Evolutionary conservation across 805 yeast genomes (phyloP).

Genomic region (Schwanniomyces sp.): DNA sequence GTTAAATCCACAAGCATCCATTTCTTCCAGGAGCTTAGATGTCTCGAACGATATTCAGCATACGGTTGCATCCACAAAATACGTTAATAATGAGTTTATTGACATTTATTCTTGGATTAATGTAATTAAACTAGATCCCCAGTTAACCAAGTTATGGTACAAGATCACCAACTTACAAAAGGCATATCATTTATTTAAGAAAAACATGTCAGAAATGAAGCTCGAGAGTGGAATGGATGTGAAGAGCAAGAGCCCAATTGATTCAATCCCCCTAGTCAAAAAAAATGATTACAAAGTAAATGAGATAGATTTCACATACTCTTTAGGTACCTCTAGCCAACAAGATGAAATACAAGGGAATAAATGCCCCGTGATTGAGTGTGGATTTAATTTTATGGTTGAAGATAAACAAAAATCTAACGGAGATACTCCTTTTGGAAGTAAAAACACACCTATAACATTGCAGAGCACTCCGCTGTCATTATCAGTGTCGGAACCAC

Average conservation of each 20-base stretch:
- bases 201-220: constrained; percentile 11
- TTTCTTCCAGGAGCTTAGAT: constrained; percentile 8
- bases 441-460: not conserved
- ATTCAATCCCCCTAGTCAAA: constrained; percentile 2
- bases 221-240: not conserved
- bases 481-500: not conserved
- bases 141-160: constrained; percentile 39
- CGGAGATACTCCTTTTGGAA: not conserved
- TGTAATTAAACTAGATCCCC: constrained; percentile 38
- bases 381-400: constrained; percentile 37
- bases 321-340: constrained; percentile 5
- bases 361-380: constrained; percentile 41
- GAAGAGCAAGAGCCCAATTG: constrained; percentile 1
- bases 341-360: not conserved
- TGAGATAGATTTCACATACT: constrained; percentile 26
- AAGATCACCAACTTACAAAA: constrained; percentile 41
- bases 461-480: not conserved
- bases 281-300: constrained; percentile 14
- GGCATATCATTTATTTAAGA: constrained; percentile 37
- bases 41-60: constrained; percentile 17
- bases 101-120: constrained; percentile 40
- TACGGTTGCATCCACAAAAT: constrained; percentile 3
- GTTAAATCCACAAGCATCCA: constrained; percentile 14
- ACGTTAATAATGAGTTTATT: constrained; percentile 8
- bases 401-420: constrained; percentile 15